Base-by-base conservation (phyloP, 176 grass and related monocot species). In the Oryza meyeriana region DNA sequence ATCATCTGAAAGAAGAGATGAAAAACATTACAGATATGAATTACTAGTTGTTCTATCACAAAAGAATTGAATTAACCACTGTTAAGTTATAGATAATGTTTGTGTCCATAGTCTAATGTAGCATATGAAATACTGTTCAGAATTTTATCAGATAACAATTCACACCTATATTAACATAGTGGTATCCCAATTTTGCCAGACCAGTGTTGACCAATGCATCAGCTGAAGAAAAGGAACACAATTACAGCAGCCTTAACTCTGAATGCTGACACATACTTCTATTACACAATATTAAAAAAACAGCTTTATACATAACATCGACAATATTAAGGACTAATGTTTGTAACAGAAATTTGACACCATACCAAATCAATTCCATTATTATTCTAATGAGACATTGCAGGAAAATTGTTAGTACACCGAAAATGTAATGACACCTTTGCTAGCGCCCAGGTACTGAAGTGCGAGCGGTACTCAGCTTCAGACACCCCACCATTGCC, bases 381-480 rank as follows among this genome's bases (percentile, higher is more conserved):
- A 61, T 71, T 82, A 47, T 78, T 32, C 5, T 40, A 16, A 11
- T 11, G 55, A 33, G 30, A 58, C 61, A 83, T 8, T 2, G n/a
- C n/a, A 2, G n/a, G n/a, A n/a, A 34, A 25, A 61, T 52, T 11
- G 34, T 59, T 48, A 63, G 41, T 42, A 44, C 20, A 64, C 16
- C 17, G n/a, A n/a, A n/a, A n/a, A n/a, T n/a, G n/a, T 34, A 36
- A 38, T 13, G 17, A 20, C 4, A 61, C 72, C 28, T 25, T 2
- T 12, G 79, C 85, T 29, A 98, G 81, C 86, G 95, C 93, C 92
- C 95, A 98, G 22, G 95, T 98, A 85, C 95, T 98, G 68, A 98
- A 98, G 86, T 98, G 92, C 26, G 95, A 88, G 42, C 90, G 90
- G 83, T 98, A 98, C 85, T 98, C 92, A 4, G 94, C 90, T 6